phyloP scores from a whole-genome alignment of 2,329 filamentous ascomycete species.

The Colletotrichum eleusines region DNA sequence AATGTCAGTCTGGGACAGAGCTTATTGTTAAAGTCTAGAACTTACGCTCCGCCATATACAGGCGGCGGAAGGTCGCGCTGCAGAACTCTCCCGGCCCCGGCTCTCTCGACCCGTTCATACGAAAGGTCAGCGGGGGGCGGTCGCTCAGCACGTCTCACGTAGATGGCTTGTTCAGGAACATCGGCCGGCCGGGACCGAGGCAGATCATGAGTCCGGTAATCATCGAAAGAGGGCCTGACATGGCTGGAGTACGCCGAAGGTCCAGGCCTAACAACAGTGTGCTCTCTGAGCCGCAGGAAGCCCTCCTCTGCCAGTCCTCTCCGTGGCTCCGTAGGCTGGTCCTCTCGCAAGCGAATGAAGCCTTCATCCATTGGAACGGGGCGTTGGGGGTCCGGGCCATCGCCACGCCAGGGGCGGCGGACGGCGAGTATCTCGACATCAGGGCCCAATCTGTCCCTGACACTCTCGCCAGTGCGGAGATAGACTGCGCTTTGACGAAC shows the following conservation, averaged over 20 bases:
- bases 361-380: slow-evolving; percentile 22
- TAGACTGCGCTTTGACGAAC: slow-evolving; percentile 11
- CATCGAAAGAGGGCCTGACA: neutral
- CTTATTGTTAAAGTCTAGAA: neutral
- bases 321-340: slow-evolving; percentile 13
- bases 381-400: slow-evolving; percentile 15
- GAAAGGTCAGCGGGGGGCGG: slow-evolving; percentile 2
- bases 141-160: slow-evolving; percentile 29
- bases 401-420: slow-evolving; percentile 29
- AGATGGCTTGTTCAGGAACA: slow-evolving; percentile 20
- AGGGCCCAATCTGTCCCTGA: slow-evolving; percentile 39
- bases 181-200: slow-evolving; percentile 1
- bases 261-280: slow-evolving; percentile 6
- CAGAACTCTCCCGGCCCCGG: neutral
- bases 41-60: slow-evolving; percentile 25
- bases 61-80: slow-evolving; percentile 20
- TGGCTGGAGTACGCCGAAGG: neutral
- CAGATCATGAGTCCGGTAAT: neutral
- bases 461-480: slow-evolving; percentile 53
- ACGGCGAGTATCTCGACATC: slow-evolving; percentile 40
- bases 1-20: slow-evolving; percentile 1
- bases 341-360: slow-evolving; percentile 35
- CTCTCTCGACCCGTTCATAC: slow-evolving; percentile 4
- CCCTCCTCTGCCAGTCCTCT: slow-evolving; percentile 31
- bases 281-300: slow-evolving; percentile 35